A percentile compares a stretch with the other conserved stretches of the same genome.
phyloP scores from a whole-genome alignment of 345 rosid genomes.

The sweet orange (Citrus sinensis) region DVS_A1.0 CM039169.1:12781501-12782000 shows the following conservation, averaged over 20 bases:
- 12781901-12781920: not conserved
- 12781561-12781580: not conserved
- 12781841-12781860: not conserved
- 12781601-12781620: not conserved
- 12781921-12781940: not conserved
- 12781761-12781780: too few species aligned
- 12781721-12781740: not conserved
- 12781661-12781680: slow-evolving; percentile 9
- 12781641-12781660: slow-evolving; percentile 20
- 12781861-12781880: not conserved
- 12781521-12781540: not conserved
- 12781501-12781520: not conserved
- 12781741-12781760: not conserved
- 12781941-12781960: not conserved
- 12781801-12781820: not conserved
- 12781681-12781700: slow-evolving; percentile 22
- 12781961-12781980: too few species aligned
- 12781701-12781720: slow-evolving; percentile 15
- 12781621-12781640: not conserved
- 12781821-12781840: not conserved
- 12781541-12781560: slow-evolving; percentile 1
- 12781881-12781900: not conserved
- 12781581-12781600: slow-evolving; percentile 6
- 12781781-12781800: not conserved
- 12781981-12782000: too few species aligned